These are phyloP conservation scores for Pseudogymnoascus destructans DNA, from an alignment of 2,329 filamentous ascomycete genomes.

Conservation along the genomic window DNA sequence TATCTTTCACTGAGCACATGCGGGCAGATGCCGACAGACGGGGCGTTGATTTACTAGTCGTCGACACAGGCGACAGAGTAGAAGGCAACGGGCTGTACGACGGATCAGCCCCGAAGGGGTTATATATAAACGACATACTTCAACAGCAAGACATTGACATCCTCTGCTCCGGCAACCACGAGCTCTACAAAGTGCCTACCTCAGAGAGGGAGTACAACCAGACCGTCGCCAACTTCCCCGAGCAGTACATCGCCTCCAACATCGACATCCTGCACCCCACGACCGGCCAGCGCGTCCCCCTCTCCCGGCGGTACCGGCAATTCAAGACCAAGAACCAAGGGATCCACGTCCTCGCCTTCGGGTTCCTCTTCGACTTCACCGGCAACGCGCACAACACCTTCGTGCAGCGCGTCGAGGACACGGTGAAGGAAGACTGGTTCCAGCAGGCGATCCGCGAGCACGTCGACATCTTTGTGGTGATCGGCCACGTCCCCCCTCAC, in stretches of 20 bases:
- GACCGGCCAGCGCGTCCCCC: slow-evolving; percentile 56
- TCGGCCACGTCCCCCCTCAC: slow-evolving; percentile 71
- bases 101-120: slow-evolving; percentile 72
- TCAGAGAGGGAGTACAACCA: slow-evolving; percentile 64
- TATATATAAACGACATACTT: slow-evolving; percentile 80
- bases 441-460: slow-evolving; percentile 61
- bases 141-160: slow-evolving; percentile 72
- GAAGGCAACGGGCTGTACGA: slow-evolving; percentile 95
- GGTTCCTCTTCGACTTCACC: slow-evolving; percentile 89
- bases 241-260: slow-evolving; percentile 79
- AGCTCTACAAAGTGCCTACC: slow-evolving; percentile 73
- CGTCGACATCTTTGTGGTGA: slow-evolving; percentile 74
- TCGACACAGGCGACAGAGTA: slow-evolving; percentile 87
- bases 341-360: slow-evolving; percentile 77
- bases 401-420: slow-evolving; percentile 66
- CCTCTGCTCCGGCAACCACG: slow-evolving; percentile 83
- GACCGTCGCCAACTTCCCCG: slow-evolving; percentile 71
- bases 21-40: slow-evolving; percentile 62
- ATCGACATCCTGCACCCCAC: slow-evolving; percentile 71
- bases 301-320: slow-evolving; percentile 72
- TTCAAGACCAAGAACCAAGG: slow-evolving; percentile 86
- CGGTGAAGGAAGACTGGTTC: slow-evolving; percentile 80
- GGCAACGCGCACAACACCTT: slow-evolving; percentile 83
- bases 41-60: slow-evolving; percentile 71
- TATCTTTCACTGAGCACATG: slow-evolving; percentile 82